Conservation (phyloP, 306 rosid species). For the Glycine tomentella region DNA sequence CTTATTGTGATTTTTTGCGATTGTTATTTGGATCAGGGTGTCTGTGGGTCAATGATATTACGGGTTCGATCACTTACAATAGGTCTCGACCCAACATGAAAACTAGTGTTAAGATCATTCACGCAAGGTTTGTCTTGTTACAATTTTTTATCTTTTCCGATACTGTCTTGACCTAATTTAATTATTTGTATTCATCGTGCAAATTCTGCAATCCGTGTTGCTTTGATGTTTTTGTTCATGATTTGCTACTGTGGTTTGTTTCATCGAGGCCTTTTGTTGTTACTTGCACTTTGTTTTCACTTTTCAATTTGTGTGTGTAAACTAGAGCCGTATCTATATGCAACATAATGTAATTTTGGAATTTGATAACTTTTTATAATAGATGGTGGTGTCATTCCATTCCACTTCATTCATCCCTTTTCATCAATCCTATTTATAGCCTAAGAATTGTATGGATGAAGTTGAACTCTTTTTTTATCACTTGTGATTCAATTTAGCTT, state of each 20-base stretch:
- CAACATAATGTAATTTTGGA: too few species aligned
- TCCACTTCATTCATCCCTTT: not conserved
- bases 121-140: constrained; percentile 67
- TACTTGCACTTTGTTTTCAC: too few species aligned
- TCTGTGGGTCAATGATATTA: constrained; percentile 86
- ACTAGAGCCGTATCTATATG: too few species aligned
- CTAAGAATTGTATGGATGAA: not conserved
- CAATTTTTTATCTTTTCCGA: not conserved
- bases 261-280: too few species aligned
- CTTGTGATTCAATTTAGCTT: not conserved
- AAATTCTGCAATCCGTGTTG: not conserved
- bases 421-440: not conserved
- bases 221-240: too few species aligned
- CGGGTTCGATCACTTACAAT: constrained; percentile 90
- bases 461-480: not conserved
- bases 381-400: not conserved
- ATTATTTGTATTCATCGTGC: constrained; percentile 7
- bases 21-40: constrained; percentile 57
- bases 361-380: not conserved
- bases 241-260: too few species aligned
- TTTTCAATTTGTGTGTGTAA: too few species aligned
- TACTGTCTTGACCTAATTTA: not conserved
- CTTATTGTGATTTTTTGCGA: too few species aligned
- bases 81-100: constrained; percentile 98
- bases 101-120: constrained; percentile 91